Conservation (phyloP, 371 early-diverging fungal species). For the Mucor racemosus region DNA sequence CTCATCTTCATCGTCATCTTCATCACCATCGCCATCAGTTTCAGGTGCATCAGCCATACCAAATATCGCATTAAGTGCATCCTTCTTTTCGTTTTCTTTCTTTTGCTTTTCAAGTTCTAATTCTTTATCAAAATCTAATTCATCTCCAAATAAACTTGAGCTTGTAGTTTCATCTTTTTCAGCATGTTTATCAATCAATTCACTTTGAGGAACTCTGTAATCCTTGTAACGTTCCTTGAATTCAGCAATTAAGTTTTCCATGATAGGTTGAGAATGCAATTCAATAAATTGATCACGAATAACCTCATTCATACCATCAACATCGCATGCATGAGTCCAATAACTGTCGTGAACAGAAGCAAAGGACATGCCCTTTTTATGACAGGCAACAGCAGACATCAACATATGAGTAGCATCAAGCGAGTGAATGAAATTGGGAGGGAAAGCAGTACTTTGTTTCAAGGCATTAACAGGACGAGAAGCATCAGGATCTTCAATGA, state of each 20-base stretch:
- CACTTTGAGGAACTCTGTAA: constrained; percentile 67
- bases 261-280: constrained; percentile 84
- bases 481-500: constrained; percentile 71
- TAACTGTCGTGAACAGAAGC: constrained; percentile 98
- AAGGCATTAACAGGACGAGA: constrained; percentile 85
- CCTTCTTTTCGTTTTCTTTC: constrained; percentile 34
- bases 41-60: constrained; percentile 26
- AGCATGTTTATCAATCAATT: constrained; percentile 5
- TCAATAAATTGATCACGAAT: constrained; percentile 91
- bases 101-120: constrained; percentile 34
- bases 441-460: constrained; percentile 96
- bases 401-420: constrained; percentile 98
- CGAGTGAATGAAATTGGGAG: constrained; percentile 98
- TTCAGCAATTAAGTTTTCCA: constrained; percentile 84
- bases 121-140: constrained; percentile 18
- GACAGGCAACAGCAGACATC: constrained; percentile 90
- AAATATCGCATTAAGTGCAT: constrained; percentile 39
- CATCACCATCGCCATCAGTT: constrained; percentile 22
- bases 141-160: constrained; percentile 17
- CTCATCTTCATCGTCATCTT: constrained; percentile 22
- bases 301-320: constrained; percentile 84
- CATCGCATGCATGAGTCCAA: constrained; percentile 97
- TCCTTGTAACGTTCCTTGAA: constrained; percentile 82
- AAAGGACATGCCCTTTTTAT: constrained; percentile 79
- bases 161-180: background rate